A percentile compares a stretch with the other conserved stretches of the same genome.
phyloP scores from a whole-genome alignment of 2,329 filamentous ascomycete genomes.

The Eurotiales sp. region DNA sequence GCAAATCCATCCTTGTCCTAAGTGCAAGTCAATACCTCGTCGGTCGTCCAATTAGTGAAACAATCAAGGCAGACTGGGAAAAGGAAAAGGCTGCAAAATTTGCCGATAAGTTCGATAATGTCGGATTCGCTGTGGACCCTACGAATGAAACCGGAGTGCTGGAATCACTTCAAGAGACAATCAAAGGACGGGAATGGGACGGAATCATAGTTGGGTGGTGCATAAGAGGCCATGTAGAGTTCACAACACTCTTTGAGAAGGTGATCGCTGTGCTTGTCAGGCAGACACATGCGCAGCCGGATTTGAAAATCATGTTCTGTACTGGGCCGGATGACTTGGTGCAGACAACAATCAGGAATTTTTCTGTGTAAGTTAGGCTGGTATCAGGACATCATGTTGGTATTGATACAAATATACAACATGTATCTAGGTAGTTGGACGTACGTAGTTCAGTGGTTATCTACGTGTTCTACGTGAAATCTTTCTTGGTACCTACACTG shows the following conservation, averaged over 20 bases:
- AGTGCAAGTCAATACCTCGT: not conserved
- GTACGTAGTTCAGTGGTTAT: no score
- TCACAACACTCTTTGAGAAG: not conserved
- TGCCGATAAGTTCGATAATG: not conserved
- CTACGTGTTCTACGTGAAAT: no score
- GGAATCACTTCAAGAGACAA: not conserved
- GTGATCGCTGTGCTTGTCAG: not conserved
- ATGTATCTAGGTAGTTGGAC: no score
- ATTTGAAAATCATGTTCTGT: not conserved
- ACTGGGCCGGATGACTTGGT: not conserved
- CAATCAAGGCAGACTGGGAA: not conserved
- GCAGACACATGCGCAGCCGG: not conserved
- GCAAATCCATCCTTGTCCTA: not conserved
- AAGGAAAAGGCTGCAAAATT: not conserved
- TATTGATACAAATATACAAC: no score
- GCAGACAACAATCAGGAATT: not conserved
- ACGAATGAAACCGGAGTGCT: not conserved
- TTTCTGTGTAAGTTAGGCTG: not conserved
- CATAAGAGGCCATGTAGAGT: not conserved
- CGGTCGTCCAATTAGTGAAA: not conserved
- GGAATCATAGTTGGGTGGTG: not conserved
- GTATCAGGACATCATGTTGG: no score
- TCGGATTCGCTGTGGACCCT: not conserved
- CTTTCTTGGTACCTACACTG: no score
- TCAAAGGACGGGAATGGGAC: not conserved